Evolutionary conservation across 1,284 basidiomycete species (phyloP).

Genomic region (Sporisorium graminicola): DNA sequence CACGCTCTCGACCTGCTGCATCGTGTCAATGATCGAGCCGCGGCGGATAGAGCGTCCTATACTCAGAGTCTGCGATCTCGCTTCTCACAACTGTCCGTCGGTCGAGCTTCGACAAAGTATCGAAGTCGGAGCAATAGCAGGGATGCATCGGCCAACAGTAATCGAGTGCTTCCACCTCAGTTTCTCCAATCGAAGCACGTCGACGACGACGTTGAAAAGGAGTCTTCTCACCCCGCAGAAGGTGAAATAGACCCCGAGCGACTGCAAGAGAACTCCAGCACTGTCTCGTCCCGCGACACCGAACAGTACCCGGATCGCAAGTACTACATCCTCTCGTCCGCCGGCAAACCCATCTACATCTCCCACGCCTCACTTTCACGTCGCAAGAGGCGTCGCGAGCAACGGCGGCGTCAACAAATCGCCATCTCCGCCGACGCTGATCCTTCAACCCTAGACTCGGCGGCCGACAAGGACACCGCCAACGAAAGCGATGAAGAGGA

Average conservation of each 20-base stretch:
- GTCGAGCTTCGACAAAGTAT: slow-evolving; percentile 22
- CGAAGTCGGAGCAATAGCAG: slow-evolving; percentile 33
- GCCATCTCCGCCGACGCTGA: too few relatives aligned
- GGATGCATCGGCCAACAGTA: slow-evolving; percentile 2
- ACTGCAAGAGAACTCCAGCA: neutral
- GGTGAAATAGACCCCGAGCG: neutral
- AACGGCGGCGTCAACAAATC: slow-evolving; percentile 9
- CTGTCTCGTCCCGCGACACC: neutral
- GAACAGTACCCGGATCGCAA: slow-evolving; percentile 44
- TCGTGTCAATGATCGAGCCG: slow-evolving; percentile 41
- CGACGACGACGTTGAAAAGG: neutral
- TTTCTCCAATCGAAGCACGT: slow-evolving; percentile 15
- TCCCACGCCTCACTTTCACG: slow-evolving; percentile 41
- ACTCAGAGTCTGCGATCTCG: slow-evolving; percentile 23
- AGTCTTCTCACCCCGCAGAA: neutral
- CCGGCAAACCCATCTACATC: slow-evolving; percentile 63
- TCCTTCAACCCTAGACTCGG: neutral
- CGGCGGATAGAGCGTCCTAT: slow-evolving; percentile 28
- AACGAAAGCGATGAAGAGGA: slow-evolving; percentile 67
- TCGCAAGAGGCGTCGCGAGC: slow-evolving; percentile 15
- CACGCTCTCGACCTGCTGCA: slow-evolving; percentile 48
- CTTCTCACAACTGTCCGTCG: slow-evolving; percentile 31
- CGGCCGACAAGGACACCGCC: neutral
- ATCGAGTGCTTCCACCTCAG: slow-evolving; percentile 5
- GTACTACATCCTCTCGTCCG: slow-evolving; percentile 60